phyloP scores from a whole-genome alignment of 805 yeast species.

The Wickerhamomyces sydowiorum region DNA sequence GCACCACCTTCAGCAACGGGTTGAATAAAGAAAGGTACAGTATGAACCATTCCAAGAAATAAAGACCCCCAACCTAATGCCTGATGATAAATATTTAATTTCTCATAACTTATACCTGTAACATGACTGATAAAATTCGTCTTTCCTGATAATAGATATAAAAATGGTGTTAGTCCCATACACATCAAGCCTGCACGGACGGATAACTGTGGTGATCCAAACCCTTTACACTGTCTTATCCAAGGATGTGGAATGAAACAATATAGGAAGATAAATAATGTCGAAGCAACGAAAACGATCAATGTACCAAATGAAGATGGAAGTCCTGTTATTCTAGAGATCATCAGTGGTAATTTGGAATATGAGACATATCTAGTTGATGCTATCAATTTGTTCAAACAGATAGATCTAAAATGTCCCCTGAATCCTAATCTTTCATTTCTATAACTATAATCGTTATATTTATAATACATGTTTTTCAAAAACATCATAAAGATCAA shows the following conservation, averaged over 20 bases:
- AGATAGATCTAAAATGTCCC: not conserved
- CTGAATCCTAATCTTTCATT: conserved; percentile 8
- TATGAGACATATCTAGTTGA: conserved; percentile 27
- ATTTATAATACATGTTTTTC: conserved; percentile 8
- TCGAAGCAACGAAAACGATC: conserved; percentile 26
- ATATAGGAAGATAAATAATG: conserved; percentile 28
- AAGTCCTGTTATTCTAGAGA: conserved; percentile 32
- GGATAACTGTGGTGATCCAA: conserved; percentile 56
- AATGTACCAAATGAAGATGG: conserved; percentile 31
- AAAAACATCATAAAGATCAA: conserved; percentile 5
- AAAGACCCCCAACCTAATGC: conserved; percentile 33
- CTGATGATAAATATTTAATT: conserved; percentile 46
- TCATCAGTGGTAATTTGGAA: conserved; percentile 24
- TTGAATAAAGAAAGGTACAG: conserved; percentile 44
- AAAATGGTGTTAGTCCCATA: conserved; percentile 43
- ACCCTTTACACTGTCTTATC: conserved; percentile 46
- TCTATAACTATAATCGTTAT: conserved; percentile 13
- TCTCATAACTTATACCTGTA: conserved; percentile 53
- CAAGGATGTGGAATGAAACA: conserved; percentile 41
- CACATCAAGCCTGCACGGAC: conserved; percentile 48
- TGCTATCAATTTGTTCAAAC: conserved; percentile 21
- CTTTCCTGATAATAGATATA: conserved; percentile 47
- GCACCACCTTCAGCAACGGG: conserved; percentile 44
- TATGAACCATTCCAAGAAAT: conserved; percentile 41
- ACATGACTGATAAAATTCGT: conserved; percentile 40